Percentiles rank a stretch among this genome's conserved stretches.
Evolutionary conservation across 306 rosid genomes (phyloP).

Genomic region (Vigna reflexopilosa): DNA sequence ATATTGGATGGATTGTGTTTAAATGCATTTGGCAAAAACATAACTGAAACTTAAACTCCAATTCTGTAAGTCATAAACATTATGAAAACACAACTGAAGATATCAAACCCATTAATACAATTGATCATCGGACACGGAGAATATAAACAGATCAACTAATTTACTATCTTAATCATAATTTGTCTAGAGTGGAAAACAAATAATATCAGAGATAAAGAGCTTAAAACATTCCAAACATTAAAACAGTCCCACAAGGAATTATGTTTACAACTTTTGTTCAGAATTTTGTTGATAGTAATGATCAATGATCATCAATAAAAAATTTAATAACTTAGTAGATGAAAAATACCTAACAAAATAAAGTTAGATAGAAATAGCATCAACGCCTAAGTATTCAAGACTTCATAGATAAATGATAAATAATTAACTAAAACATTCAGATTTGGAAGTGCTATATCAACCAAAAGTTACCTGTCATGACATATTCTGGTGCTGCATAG

Average conservation of each 20-base stretch:
- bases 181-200: slow-evolving; percentile 6
- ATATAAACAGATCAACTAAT: not conserved
- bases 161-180: slow-evolving; percentile 11
- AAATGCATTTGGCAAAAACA: not conserved
- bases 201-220: not conserved
- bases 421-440: not conserved
- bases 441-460: slow-evolving; percentile 20
- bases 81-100: not conserved
- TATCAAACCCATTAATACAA: slow-evolving; percentile 20
- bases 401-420: not conserved
- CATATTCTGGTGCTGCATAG: slow-evolving; percentile 98
- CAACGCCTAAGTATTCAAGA: not conserved
- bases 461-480: slow-evolving; percentile 82
- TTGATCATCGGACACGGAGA: slow-evolving; percentile 6
- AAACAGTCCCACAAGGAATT: slow-evolving; percentile 22
- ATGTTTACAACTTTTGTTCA: not conserved
- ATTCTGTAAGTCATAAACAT: not conserved
- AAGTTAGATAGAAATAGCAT: not conserved
- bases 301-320: not conserved
- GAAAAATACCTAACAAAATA: slow-evolving; percentile 22
- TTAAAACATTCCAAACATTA: not conserved
- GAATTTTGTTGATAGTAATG: not conserved
- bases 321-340: not conserved
- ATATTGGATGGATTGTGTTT: not conserved
- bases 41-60: not conserved